Percentiles rank a stretch among this genome's conserved stretches.
Evolutionary conservation across 495 filamentous ascomycete species (phyloP).

Genomic region (Evernia prunastri): DNA sequence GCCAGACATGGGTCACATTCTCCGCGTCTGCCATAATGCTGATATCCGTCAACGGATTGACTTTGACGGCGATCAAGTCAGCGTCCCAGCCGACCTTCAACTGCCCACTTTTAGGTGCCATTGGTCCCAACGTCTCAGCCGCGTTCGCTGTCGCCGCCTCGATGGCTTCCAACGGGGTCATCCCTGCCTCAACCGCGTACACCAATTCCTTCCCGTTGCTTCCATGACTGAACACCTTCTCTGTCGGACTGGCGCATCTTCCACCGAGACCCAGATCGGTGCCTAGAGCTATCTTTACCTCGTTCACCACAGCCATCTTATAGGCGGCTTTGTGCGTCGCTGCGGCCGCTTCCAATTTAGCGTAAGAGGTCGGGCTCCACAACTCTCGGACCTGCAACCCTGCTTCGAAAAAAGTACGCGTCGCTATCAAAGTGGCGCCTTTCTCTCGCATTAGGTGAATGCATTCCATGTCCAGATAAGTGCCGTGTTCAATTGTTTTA

Average conservation of each 20-base stretch:
- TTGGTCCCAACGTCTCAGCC: conserved; percentile 37
- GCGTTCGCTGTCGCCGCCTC: conserved; percentile 48
- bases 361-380: conserved; percentile 32
- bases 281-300: conserved; percentile 39
- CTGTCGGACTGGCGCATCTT: too few species aligned
- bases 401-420: conserved; percentile 37
- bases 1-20: conserved; percentile 45
- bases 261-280: conserved; percentile 32
- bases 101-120: conserved; percentile 44
- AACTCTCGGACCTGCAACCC: conserved; percentile 31
- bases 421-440: conserved; percentile 40
- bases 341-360: conserved; percentile 38
- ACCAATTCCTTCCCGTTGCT: conserved; percentile 44
- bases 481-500: conserved; percentile 43
- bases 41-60: conserved; percentile 43
- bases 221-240: conserved; percentile 26
- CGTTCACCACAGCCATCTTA: conserved; percentile 28
- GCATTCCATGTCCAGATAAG: conserved; percentile 38
- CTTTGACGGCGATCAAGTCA: conserved; percentile 41
- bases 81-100: conserved; percentile 44
- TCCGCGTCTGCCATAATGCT: conserved; percentile 36
- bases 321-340: conserved; percentile 34
- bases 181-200: conserved; percentile 43
- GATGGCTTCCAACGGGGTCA: conserved; percentile 47
- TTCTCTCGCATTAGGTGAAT: conserved; percentile 43